Evolutionary conservation across 208 protist genomes (phyloP), one percentile per base, ranked within the genome.

Genomic region (Acanthamoeba sp.): DNA sequence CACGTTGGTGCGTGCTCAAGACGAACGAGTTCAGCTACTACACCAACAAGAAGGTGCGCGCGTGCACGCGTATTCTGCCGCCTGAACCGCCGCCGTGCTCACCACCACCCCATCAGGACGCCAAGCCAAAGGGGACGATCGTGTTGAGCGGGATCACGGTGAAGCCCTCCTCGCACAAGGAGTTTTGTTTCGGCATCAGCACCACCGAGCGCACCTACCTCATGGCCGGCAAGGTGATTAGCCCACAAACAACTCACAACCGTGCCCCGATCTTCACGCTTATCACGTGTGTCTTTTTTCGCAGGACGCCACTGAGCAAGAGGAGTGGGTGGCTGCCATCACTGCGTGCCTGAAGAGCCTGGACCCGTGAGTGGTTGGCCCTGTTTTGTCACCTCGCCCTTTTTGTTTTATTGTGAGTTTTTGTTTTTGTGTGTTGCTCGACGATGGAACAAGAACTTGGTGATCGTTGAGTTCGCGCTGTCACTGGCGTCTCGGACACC

Each of bases 11-110:
- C 42, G 88, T 93, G 88, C 62, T 93, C 36, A 69, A 76, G 38
- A 69, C 88, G n/a, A 93, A 93, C 59, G 52, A 93, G 59, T 57
- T 93, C 59, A 93, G 88, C 88, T 93, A 93, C 42, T 93, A 78
- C 57, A 93, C 80, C 59, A 57, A n/a, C 64, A 93, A 93, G 42
- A 93, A 50, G 40, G 78, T 87, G 10, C 48, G 24, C 22, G 18
- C 22, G 7, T 5, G 1, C 50, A 5, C 50, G 3, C 22, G 3
- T 48, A 48, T 48, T 48, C 10, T 45, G 12, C 12, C n/a, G 12
- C 20, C 71, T 29, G 36, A 80, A 20, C 16, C 10, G 24, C 32
- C n/a, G 32, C 71, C 36, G 20, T 80, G 71, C 71, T 32, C 71
- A 80, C 18, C n/a, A 34, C 71, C 10, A 80, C 71, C n/a, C n/a